Base-by-base conservation (phyloP, 805 yeast genomes). In the Lipomyces starkeyi region DNA sequence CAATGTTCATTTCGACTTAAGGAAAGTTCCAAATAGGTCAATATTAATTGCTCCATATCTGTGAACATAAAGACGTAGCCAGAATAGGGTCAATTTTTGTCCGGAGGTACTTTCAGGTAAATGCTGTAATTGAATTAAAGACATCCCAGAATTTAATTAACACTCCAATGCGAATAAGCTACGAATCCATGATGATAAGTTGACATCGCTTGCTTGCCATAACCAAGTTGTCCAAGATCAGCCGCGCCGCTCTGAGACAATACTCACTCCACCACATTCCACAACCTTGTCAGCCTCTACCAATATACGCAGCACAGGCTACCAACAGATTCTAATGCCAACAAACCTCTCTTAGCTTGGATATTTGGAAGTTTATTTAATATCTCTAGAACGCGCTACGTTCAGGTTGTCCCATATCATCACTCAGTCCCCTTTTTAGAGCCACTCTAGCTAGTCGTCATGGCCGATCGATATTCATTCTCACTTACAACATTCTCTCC, bases 381-480 rank as follows among this genome's bases (percentile, higher is more conserved):
- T 43, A 17, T 17, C 20, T 17, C 49, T 43, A 43, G 8, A 43
- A 7, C 22, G 49, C 4, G 49, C 17, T 43, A 43, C 22, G 17
- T 11, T 59, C 62, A 29, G 22, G 7, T 29, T n/a, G 35, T 29
- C 27, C 6, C 13, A 9, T 17, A 1, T 20, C 14, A 58, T 2
- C 3, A 13, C n/a, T 25, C 62, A 58, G 54, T 27, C 4, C 6
- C 9, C 22, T 8, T 2, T 43, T 14, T 43, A 43, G 20, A 43
- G 17, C 5, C 13, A 13, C 17, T 2, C 49, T 17, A 9, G 43
- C 14, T 22, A 13, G 43, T n/a, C 27, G n/a, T 25, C 22, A 95
- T 95, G 98, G 97, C 99, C 68, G 99, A 95, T 80, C 88, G 99
- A 85, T 95, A 95, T 81, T 93, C 98, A 25, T 95, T 95, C 78